Conservation (phyloP, 2,329 filamentous ascomycete species). For the Ambrosiella cleistominuta region DNA sequence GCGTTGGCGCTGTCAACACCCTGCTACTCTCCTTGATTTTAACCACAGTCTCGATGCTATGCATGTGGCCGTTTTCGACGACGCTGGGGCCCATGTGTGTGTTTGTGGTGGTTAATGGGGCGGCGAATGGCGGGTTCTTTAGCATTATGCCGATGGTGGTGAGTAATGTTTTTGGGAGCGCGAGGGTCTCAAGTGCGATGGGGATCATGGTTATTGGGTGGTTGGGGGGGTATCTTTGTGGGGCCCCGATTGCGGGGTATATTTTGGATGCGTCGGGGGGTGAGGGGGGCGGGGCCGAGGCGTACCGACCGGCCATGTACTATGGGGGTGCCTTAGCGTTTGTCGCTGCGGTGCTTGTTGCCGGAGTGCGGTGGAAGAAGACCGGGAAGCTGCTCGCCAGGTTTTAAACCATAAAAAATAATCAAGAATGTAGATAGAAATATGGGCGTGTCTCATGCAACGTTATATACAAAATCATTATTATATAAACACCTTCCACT, state of each 20-base stretch:
- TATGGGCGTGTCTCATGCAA: too few species aligned
- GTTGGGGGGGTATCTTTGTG: conserved; percentile 43
- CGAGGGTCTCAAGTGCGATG: conserved; percentile 37
- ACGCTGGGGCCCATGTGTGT: conserved; percentile 34
- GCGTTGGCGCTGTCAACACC: conserved; percentile 36
- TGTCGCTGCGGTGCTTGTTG: conserved; percentile 26
- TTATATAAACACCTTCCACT: too few species aligned
- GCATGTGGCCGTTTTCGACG: conserved; percentile 41
- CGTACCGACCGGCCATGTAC: conserved; percentile 43
- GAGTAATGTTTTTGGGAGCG: conserved; percentile 39
- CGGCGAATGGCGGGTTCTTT: conserved; percentile 46
- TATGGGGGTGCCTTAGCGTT: conserved; percentile 38
- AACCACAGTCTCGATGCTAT: conserved; percentile 39
- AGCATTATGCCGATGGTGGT: conserved; percentile 46
- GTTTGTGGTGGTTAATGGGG: conserved; percentile 43
- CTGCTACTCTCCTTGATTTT: conserved; percentile 33
- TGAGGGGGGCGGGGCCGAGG: conserved; percentile 28
- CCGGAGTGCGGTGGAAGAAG: conserved; percentile 26
- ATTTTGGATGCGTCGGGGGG: conserved; percentile 38
- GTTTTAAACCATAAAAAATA: neutral
- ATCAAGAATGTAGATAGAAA: too few species aligned
- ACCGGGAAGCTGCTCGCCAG: conserved; percentile 21
- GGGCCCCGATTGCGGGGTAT: conserved; percentile 42
- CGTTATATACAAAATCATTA: too few species aligned
- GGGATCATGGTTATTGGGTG: conserved; percentile 45